Evolutionary conservation across 768 basidiomycete species (phyloP), one percentile per base, ranked within the genome.

Genomic region (Cystobasidium ongulense): DNA sequence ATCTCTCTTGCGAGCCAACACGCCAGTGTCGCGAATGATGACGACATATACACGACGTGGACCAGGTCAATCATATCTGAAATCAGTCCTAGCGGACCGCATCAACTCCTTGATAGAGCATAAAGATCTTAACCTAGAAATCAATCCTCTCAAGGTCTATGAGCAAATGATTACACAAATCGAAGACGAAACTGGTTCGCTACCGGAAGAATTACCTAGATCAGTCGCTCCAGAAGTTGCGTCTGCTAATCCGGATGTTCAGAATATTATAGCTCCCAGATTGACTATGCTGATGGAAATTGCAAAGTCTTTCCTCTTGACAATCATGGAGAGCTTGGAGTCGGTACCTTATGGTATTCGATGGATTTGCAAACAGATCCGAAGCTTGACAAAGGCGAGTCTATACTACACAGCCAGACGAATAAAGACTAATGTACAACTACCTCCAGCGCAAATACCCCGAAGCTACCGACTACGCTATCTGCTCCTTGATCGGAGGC

Each of bases 251-350:
- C 82, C 86, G 1, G 96, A 99, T 80, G 96, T 99, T 25, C 95
- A 97, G 80, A 92, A 93, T 62, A 96, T 99, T 83, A 97, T 99
- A 78, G 91, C 92, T 7, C 96, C 96, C 18, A 88, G 96, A 27
- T 83, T 98, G 62, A 94, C 93, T 1, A 98, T 99, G 96, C 85
- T 99, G 76, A 98, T 99, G 93, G 96, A 99, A 81, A 99, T 99
- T 75, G 96, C 96, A 61, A 98, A 98, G 79, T 91, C 90, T 79
- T 98, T 99, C 84, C 84, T 99, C 74, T 84, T 92, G 38, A 99
- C 96, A 10, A 99, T 99, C 79, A 98, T 99, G 78, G 95, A 97
- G 76, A 93, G 91, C 76, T 88, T 97, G 88, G 96, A 99, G 78
- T 93, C 90, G 78, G 96, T 98, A 17, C 96, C 96, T 31, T 99